These are phyloP conservation scores for Clitoria ternatea DNA, from an alignment of 306 rosid genomes.

Conservation along the genomic window DNA sequence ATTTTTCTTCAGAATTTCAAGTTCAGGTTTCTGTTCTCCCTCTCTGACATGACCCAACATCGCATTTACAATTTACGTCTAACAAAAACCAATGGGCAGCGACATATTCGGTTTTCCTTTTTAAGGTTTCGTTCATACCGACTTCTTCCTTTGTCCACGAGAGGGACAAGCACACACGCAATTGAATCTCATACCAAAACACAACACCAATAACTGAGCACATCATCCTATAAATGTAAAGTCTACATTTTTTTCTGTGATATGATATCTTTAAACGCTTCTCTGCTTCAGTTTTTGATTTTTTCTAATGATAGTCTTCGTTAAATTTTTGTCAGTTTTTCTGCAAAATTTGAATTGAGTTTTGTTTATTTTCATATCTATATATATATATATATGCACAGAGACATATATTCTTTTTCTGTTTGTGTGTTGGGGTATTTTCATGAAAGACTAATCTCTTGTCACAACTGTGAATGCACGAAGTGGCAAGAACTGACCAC, in stretches of 20 bases:
- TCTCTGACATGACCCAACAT: slow-evolving; percentile 17
- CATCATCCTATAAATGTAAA: too few relatives aligned
- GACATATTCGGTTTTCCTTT: neutral
- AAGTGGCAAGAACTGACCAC: too few relatives aligned
- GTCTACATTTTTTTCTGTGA: too few relatives aligned
- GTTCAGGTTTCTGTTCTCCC: neutral
- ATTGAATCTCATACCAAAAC: slow-evolving; percentile 20
- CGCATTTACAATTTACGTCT: slow-evolving; percentile 22
- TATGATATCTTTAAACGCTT: too few relatives aligned
- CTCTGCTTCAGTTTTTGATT: too few relatives aligned
- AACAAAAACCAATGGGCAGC: slow-evolving; percentile 34
- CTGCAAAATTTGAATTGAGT: neutral
- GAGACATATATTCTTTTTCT: too few relatives aligned
- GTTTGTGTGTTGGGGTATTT: too few relatives aligned
- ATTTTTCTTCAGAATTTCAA: neutral
- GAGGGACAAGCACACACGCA: slow-evolving; percentile 35
- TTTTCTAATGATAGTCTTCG: too few relatives aligned
- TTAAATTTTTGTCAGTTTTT: too few relatives aligned
- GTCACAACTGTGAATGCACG: too few relatives aligned
- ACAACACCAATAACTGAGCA: slow-evolving; percentile 18
- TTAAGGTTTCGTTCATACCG: slow-evolving; percentile 27
- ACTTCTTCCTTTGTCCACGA: slow-evolving; percentile 24
- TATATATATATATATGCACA: too few relatives aligned
- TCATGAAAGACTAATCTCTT: too few relatives aligned
- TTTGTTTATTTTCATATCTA: slow-evolving; percentile 13